Evolutionary conservation across 2,329 filamentous ascomycete species (phyloP).

Genomic region (Neonectria neomacrospora): DNA sequence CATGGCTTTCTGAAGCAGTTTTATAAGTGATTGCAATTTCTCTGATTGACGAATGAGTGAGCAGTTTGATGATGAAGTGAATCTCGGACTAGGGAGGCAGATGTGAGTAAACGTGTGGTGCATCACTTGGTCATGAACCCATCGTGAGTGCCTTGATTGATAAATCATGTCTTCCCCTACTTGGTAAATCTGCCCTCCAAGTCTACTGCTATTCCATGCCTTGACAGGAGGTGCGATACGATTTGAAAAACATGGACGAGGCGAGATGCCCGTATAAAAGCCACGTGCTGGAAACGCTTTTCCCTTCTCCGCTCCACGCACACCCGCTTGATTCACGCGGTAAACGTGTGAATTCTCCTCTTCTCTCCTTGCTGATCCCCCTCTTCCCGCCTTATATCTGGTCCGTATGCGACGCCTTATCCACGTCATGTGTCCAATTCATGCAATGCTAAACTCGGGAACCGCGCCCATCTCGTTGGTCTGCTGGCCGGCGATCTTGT

Average conservation of each 20-base stretch:
- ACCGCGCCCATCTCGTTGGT: conserved; percentile 89
- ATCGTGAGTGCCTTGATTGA: neutral
- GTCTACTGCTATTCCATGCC: conserved; percentile 15
- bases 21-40: neutral
- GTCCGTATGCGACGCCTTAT: conserved; percentile 8
- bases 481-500: conserved; percentile 73
- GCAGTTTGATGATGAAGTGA: neutral
- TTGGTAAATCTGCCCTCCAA: conserved; percentile 8
- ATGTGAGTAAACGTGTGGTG: neutral
- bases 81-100: neutral
- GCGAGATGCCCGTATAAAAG: conserved; percentile 6
- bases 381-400: neutral
- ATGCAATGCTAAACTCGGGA: conserved; percentile 79
- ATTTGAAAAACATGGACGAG: conserved; percentile 2
- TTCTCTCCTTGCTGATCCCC: conserved; percentile 1
- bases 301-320: neutral
- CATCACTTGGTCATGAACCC: neutral
- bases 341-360: neutral
- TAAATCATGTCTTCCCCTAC: conserved; percentile 10
- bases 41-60: neutral
- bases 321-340: neutral
- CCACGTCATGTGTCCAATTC: conserved; percentile 18
- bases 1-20: conserved; percentile 7
- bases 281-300: conserved; percentile 27
- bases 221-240: conserved; percentile 10